phyloP scores from a whole-genome alignment of 2,329 filamentous ascomycete species.

The Cladobotryum mycophilum region DNA sequence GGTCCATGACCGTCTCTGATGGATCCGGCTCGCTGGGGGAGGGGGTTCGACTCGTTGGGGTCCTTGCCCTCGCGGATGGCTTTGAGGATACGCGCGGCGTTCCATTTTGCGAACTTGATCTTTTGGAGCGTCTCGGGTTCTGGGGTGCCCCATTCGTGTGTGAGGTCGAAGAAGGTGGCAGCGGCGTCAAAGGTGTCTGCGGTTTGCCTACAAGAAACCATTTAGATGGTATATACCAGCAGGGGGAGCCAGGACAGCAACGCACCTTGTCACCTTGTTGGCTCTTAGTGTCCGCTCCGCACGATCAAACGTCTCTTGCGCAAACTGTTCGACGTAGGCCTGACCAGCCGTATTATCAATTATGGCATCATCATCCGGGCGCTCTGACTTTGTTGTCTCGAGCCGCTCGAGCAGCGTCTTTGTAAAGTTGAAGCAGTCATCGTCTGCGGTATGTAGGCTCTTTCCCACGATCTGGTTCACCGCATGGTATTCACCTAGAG shows the following conservation, averaged over 20 bases:
- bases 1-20: not conserved
- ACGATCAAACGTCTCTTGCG: constrained; percentile 76
- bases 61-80: constrained; percentile 87
- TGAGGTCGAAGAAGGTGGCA: constrained; percentile 83
- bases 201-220: constrained; percentile 58
- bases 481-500: constrained; percentile 78
- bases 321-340: constrained; percentile 92
- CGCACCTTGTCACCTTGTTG: constrained; percentile 74
- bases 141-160: constrained; percentile 72
- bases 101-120: constrained; percentile 95
- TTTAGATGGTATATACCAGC: not conserved
- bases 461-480: constrained; percentile 85
- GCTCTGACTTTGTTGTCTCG: constrained; percentile 55
- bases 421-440: constrained; percentile 75
- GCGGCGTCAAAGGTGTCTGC: constrained; percentile 91
- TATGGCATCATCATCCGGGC: constrained; percentile 74
- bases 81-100: constrained; percentile 82
- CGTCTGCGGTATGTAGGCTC: constrained; percentile 69
- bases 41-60: constrained; percentile 85
- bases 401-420: constrained; percentile 84
- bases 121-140: constrained; percentile 75
- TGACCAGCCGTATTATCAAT: constrained; percentile 79
- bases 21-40: constrained; percentile 36
- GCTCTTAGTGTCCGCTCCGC: constrained; percentile 77
- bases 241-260: not conserved